Evolutionary conservation across 495 filamentous ascomycete species (phyloP), one percentile per base, ranked within the genome.

Genomic region (Hypoxylon cercidicola): DNA sequence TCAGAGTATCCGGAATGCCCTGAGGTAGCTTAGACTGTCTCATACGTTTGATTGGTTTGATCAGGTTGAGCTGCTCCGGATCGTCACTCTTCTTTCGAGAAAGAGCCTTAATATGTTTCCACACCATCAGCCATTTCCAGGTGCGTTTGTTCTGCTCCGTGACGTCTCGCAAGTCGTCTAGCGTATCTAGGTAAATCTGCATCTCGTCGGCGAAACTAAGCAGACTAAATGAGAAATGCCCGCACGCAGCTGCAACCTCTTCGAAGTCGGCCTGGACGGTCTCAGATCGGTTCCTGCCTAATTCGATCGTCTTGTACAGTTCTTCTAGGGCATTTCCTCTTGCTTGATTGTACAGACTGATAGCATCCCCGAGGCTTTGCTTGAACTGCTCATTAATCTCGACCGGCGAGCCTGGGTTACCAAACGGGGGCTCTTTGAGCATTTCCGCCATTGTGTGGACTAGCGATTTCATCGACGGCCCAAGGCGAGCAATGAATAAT

Each of bases 381-480:
- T 87, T 84, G 52, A 96, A 96, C 45, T 90, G 86, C 40, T 87
- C 86, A 70, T 97, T 90, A 47, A 95, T 80, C 2, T 81, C 83
- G 41, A 98, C 90, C 18, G 74, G 77, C 45, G 88, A 87, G 19
- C 87, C 78, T 0, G 90, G 87, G 3, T 79, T 80, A 4, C 86
- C 85, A 74, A 93, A 97, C 0, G 94, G 92, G 0, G 97, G 85
- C 40, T 97, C 92, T 20, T 92, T 88, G 11, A 99, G 87, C 19
- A 96, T 92, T 60, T 93, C 88, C 32, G 90, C 90, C 32, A 98
- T 81, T 0, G 95, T 99, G 57, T 90, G 93, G 10, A 93, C 93
- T 28, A 99, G 81, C 0, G 93, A 97, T 73, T 96, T 95, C 92
- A 98, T 97, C 0, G 93, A 93, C 1, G 95, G 94, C 0, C 95